Base-by-base conservation (phyloP, 345 rosid species). In the Arabis hirsuta region DNA sequence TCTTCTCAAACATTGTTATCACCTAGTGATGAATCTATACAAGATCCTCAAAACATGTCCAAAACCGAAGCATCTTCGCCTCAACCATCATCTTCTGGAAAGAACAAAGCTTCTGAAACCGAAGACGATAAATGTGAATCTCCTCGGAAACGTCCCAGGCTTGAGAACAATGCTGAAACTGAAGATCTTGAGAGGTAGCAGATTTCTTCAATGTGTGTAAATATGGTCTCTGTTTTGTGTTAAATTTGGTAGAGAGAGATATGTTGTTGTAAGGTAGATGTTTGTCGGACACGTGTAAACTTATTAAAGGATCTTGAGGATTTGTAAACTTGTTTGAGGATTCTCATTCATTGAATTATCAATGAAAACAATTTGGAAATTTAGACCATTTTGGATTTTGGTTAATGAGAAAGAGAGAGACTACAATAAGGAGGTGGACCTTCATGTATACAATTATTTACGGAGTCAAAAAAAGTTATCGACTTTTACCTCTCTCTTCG, bases 1-100 rank as follows among this genome's bases (percentile, higher is more conserved):
- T 71, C 81, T 62, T 80, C 85, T 27, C 76, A 55, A 64, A 76
- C 76, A 69, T 42, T 78, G 73, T 72, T 86, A 46, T 63, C 80
- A 7, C 71, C 69, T 27, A 69, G 78, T 58, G 62, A 76, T 58
- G 60, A 76, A 53, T 12, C 87, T 32, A 38, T 52, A 67, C 70
- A 31, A 56, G 84, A 71, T 12, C 63, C 72, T 31, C 70, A 79
- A 72, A 65, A 65, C 3, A 78, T 83, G 46, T 81, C 83, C 5
- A 76, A 80, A 78, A 56, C 74, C 2, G 73, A 83, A 60, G 73
- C 73, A 20, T 51, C 79, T 44, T 72, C 75, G 43, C 60, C 80
- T 39, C 61, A 70, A 14, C 73, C 76, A 5, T 61, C 76, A 56
- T 48, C 55, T 69, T 31, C 48, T 63, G 38, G 79, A 54, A 79